Conservation (phyloP, 139 green algal genomes). For the Chloropicon primus region DNA sequence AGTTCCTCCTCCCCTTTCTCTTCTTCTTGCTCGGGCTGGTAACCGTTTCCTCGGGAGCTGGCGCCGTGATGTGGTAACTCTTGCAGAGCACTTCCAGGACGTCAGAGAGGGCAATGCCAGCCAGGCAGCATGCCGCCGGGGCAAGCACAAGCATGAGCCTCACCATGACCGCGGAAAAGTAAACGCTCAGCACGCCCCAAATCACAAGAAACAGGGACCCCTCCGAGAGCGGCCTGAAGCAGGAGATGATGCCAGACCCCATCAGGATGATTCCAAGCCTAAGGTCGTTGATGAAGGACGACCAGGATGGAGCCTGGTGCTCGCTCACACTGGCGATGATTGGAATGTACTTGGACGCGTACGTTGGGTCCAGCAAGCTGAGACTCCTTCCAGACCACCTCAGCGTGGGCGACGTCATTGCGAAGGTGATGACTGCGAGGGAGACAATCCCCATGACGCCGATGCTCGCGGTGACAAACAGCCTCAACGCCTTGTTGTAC, state of each 20-base stretch:
- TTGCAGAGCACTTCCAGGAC: not conserved
- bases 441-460: not conserved
- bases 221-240: slow-evolving; percentile 66
- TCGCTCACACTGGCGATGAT: slow-evolving; percentile 74
- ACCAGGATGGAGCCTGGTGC: slow-evolving; percentile 65
- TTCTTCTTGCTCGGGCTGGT: not conserved
- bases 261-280: slow-evolving; percentile 34
- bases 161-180: slow-evolving; percentile 71
- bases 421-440: slow-evolving; percentile 47
- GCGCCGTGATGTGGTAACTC: not conserved
- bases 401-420: slow-evolving; percentile 76
- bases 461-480: not conserved
- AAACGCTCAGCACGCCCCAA: slow-evolving; percentile 82
- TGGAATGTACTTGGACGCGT: slow-evolving; percentile 89
- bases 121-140: slow-evolving; percentile 81
- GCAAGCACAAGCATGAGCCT: slow-evolving; percentile 93
- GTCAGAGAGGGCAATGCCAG: slow-evolving; percentile 55
- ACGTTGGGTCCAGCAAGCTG: slow-evolving; percentile 88
- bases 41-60: not conserved
- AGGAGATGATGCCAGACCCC: slow-evolving; percentile 57
- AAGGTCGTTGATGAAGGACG: slow-evolving; percentile 74
- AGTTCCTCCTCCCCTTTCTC: not conserved
- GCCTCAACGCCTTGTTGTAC: not conserved
- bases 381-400: slow-evolving; percentile 82
- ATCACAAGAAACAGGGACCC: slow-evolving; percentile 78